Percentiles rank a stretch among this genome's conserved stretches.
Conservation (phyloP, 164 flowering plant genomes). For the Macadamia tetraphylla region DNA sequence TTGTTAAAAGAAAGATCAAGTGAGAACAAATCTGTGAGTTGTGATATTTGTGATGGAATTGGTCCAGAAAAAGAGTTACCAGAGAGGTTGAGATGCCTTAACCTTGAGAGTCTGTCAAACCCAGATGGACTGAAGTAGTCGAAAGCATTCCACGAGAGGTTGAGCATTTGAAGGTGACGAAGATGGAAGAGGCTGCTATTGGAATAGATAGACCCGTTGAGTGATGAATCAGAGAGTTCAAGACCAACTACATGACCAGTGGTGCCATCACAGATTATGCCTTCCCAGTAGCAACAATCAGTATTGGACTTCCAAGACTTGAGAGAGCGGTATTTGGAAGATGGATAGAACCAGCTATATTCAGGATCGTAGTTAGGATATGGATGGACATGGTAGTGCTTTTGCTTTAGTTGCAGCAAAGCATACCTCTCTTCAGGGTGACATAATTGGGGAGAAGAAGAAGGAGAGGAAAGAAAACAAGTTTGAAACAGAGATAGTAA, state of each 20-base stretch:
- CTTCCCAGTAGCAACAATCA: conserved; percentile 14
- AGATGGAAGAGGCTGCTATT: conserved; percentile 17
- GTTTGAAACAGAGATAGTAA: too few species aligned
- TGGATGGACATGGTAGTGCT: too few species aligned
- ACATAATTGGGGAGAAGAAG: not conserved
- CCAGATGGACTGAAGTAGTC: not conserved
- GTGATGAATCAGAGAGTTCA: conserved; percentile 4
- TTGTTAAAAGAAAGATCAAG: conserved; percentile 4
- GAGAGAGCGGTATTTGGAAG: not conserved
- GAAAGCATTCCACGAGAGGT: conserved; percentile 15
- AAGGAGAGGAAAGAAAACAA: not conserved
- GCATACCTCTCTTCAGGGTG: not conserved
- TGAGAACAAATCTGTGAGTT: conserved; percentile 7
- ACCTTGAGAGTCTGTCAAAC: not conserved
- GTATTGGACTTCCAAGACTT: not conserved
- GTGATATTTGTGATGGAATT: conserved; percentile 16
- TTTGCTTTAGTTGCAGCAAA: not conserved
- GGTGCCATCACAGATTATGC: conserved; percentile 10
- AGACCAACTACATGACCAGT: conserved; percentile 13
- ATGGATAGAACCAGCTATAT: too few species aligned
- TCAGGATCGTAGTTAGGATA: too few species aligned
- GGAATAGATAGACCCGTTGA: conserved; percentile 10
- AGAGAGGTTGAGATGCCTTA: conserved; percentile 20
- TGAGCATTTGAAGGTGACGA: conserved; percentile 11
- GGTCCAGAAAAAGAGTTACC: not conserved